Percentiles rank a stretch among this genome's conserved stretches.
Evolutionary conservation across 2,329 filamentous ascomycete species (phyloP).

Genomic region (Pseudogymnoascus sp.): DNA sequence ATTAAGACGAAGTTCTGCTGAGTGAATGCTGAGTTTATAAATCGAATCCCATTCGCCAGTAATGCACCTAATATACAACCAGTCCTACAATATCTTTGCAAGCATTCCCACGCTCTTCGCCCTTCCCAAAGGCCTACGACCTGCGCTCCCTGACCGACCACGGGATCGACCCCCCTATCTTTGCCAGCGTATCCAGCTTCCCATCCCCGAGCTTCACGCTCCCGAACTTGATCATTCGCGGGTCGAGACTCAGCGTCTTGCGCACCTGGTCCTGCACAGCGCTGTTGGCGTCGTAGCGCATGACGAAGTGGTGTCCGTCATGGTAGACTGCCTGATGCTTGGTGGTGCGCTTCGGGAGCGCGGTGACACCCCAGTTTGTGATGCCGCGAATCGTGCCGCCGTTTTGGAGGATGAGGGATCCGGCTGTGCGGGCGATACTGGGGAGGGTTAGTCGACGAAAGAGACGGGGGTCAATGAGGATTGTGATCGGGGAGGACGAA

Average conservation of each 20-base stretch:
- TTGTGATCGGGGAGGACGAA: slow-evolving; percentile 39
- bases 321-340: slow-evolving; percentile 77
- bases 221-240: slow-evolving; percentile 77
- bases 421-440: slow-evolving; percentile 82
- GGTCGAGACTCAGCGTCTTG: slow-evolving; percentile 72
- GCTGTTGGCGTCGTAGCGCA: slow-evolving; percentile 82
- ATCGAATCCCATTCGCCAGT: slow-evolving; percentile 8
- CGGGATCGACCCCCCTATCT: slow-evolving; percentile 24
- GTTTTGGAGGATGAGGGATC: slow-evolving; percentile 69
- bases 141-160: slow-evolving; percentile 20
- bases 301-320: slow-evolving; percentile 91
- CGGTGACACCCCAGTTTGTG: slow-evolving; percentile 91
- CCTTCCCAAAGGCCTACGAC: neutral
- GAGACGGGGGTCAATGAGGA: neutral
- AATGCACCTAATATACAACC: slow-evolving; percentile 6
- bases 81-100: slow-evolving; percentile 8
- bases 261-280: slow-evolving; percentile 66
- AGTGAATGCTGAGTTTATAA: slow-evolving; percentile 4
- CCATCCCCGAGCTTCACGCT: slow-evolving; percentile 76
- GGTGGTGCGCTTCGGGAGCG: slow-evolving; percentile 69
- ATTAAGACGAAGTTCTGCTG: neutral
- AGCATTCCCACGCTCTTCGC: neutral
- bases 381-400: slow-evolving; percentile 87
- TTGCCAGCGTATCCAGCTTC: slow-evolving; percentile 40
- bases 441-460: neutral